Conservation (phyloP, 495 filamentous ascomycete species). For the Daldinia caldariorum region DNA sequence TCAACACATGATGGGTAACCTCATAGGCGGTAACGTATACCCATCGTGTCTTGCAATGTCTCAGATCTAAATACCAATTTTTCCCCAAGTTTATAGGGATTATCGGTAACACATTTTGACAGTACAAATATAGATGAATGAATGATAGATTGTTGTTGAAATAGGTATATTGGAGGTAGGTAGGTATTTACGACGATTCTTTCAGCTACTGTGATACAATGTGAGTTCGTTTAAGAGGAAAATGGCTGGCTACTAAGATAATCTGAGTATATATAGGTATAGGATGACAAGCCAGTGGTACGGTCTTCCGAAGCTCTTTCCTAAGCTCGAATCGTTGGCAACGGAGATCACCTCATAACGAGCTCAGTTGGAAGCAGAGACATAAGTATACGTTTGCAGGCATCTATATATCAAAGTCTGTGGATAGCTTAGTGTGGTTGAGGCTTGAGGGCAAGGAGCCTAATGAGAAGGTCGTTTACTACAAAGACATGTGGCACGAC, state of each 20-base stretch:
- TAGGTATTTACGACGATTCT: constrained; percentile 62
- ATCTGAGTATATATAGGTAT: constrained; percentile 1
- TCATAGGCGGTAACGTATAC: neutral
- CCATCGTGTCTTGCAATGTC: neutral
- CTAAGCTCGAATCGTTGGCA: constrained; percentile 50
- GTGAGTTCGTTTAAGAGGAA: constrained; percentile 30
- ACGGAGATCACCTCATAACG: constrained; percentile 53
- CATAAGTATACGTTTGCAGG: constrained; percentile 58
- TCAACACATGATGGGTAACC: too few relatives aligned
- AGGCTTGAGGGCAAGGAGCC: constrained; percentile 48
- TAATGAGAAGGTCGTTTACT: constrained; percentile 58
- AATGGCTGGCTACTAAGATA: neutral
- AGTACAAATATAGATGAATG: neutral
- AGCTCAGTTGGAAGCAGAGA: constrained; percentile 56
- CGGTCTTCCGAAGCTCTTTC: constrained; percentile 58
- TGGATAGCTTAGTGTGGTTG: constrained; percentile 55
- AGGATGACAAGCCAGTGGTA: constrained; percentile 64
- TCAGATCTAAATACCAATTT: neutral
- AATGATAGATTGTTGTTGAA: too few relatives aligned
- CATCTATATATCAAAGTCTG: constrained; percentile 48
- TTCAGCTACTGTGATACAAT: constrained; percentile 62
- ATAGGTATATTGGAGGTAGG: too few relatives aligned
- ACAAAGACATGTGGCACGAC: constrained; percentile 65
- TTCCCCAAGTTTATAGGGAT: neutral
- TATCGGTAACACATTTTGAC: neutral